Conservation (phyloP, 345 rosid species). For the Mercurialis annua region DNA sequence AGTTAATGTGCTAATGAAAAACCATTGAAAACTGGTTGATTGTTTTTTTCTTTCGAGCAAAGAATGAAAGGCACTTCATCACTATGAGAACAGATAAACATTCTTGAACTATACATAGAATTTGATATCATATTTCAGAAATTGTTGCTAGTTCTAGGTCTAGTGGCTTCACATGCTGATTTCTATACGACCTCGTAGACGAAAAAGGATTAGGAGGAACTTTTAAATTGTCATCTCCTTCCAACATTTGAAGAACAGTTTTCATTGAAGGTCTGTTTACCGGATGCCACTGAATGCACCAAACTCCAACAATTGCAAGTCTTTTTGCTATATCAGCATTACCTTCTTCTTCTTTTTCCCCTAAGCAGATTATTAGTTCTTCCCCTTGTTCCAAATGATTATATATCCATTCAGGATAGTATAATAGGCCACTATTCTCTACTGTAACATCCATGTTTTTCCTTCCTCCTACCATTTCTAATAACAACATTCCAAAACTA, state of each 20-base stretch:
- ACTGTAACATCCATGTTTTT: conserved; percentile 1
- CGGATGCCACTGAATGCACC: conserved; percentile 13
- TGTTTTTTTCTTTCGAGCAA: too few relatives aligned
- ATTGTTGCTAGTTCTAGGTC: neutral
- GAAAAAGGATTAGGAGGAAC: conserved; percentile 10
- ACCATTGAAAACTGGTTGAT: too few relatives aligned
- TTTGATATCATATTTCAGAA: neutral
- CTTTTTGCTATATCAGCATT: conserved; percentile 1
- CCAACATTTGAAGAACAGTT: conserved; percentile 10
- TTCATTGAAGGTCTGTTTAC: conserved; percentile 6
- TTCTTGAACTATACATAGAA: neutral
- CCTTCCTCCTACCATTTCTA: conserved; percentile 27
- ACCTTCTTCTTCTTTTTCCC: neutral
- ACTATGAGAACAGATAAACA: too few relatives aligned
- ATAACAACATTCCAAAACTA: conserved; percentile 22
- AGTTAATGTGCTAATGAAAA: too few relatives aligned
- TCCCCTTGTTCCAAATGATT: conserved; percentile 2
- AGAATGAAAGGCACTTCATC: too few relatives aligned
- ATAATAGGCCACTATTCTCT: conserved; percentile 2
- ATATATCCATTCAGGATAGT: conserved; percentile 13
- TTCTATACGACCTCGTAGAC: neutral
- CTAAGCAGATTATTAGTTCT: neutral
- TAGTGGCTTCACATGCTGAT: neutral
- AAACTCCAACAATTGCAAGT: conserved; percentile 10
- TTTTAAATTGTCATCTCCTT: neutral